These are phyloP conservation scores for Macrolepiota albuminosa DNA, from an alignment of 768 basidiomycete genomes.

Conservation along the genomic window DNA sequence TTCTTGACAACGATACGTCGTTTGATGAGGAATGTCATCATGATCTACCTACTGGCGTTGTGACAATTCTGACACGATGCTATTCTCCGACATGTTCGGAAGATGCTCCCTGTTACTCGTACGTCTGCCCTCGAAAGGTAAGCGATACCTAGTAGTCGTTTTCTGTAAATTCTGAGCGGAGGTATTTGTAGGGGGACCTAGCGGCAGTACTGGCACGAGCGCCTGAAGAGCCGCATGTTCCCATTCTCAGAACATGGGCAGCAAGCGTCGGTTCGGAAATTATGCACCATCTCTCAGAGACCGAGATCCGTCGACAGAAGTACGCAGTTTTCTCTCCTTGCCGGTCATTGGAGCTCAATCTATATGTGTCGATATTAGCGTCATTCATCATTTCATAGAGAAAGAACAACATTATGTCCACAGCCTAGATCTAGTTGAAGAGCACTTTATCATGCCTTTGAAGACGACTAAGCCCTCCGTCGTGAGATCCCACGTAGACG, in stretches of 20 bases:
- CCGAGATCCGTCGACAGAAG: constrained; percentile 82
- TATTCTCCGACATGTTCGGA: constrained; percentile 85
- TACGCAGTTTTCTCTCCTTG: constrained; percentile 18
- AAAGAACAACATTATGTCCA: constrained; percentile 87
- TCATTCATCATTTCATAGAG: constrained; percentile 81
- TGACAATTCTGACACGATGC: constrained; percentile 86
- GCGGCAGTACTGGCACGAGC: constrained; percentile 20
- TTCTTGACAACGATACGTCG: constrained; percentile 76
- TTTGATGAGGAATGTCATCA: constrained; percentile 52
- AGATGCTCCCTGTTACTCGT: constrained; percentile 76
- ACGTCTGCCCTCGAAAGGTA: constrained; percentile 71
- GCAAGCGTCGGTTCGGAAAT: constrained; percentile 37
- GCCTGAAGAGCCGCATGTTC: constrained; percentile 25
- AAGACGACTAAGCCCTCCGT: constrained; percentile 38
- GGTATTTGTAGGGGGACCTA: constrained; percentile 22
- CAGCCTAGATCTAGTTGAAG: constrained; percentile 80
- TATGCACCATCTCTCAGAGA: constrained; percentile 49
- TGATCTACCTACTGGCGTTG: constrained; percentile 80
- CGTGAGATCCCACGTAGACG: constrained; percentile 50
- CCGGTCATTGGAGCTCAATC: neutral
- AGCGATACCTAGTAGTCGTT: neutral
- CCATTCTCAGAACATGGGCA: constrained; percentile 36
- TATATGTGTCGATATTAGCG: constrained; percentile 29
- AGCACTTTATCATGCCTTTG: constrained; percentile 51
- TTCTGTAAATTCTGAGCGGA: neutral